phyloP scores from a whole-genome alignment of 305 asterid species.

The Fraxinus sp. region DNA sequence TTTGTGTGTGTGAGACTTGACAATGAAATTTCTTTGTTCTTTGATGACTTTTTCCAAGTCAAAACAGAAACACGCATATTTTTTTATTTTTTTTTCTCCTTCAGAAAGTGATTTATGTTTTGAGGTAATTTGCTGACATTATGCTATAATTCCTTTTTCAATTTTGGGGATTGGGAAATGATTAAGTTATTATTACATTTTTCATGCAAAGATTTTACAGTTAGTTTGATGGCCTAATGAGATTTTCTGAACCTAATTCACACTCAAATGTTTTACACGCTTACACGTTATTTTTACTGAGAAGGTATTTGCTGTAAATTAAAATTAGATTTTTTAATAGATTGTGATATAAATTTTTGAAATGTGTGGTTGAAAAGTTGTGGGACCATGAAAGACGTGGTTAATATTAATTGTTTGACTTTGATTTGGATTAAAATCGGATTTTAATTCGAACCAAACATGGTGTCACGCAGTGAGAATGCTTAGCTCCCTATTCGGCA shows the following conservation, averaged over 20 bases:
- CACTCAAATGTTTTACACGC: neutral
- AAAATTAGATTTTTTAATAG: too few species aligned
- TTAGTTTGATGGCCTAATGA: neutral
- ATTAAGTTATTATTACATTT: neutral
- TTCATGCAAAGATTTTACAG: neutral
- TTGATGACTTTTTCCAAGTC: conserved; percentile 26
- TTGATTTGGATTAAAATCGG: too few species aligned
- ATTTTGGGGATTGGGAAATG: neutral
- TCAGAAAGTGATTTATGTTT: neutral
- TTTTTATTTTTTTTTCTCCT: neutral
- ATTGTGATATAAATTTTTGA: too few species aligned
- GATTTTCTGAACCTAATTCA: neutral
- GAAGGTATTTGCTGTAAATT: too few species aligned
- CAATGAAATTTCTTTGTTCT: neutral
- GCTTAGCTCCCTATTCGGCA: too few species aligned
- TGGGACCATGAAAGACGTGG: too few species aligned
- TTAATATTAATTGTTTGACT: too few species aligned
- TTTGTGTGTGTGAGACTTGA: conserved; percentile 1
- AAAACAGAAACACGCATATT: conserved; percentile 12
- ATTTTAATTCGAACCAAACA: too few species aligned
- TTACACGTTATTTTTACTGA: too few species aligned
- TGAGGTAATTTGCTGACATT: neutral
- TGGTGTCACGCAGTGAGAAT: too few species aligned
- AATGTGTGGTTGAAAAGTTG: too few species aligned
- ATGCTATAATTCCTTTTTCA: neutral